Evolutionary conservation across 2,329 filamentous ascomycete genomes (phyloP).

Genomic region (Scopulariopsis brevicaulis): DNA sequence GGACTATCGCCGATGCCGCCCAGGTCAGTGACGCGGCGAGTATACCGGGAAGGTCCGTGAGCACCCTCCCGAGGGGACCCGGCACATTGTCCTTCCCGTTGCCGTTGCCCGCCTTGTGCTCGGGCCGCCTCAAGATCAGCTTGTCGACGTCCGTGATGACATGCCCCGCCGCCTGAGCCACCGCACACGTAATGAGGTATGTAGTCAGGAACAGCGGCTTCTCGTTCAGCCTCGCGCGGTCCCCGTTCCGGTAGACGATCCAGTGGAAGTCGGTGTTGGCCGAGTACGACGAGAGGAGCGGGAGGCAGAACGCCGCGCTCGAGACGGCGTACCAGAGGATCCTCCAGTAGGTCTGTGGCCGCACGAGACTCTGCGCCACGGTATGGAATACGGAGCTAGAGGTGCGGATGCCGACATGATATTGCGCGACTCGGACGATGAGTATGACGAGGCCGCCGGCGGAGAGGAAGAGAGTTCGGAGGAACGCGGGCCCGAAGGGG

Average conservation of each 20-base stretch:
- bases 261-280: slow-evolving; percentile 53
- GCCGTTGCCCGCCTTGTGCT: slow-evolving; percentile 8
- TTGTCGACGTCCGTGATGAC: slow-evolving; percentile 64
- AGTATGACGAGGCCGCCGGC: slow-evolving; percentile 66
- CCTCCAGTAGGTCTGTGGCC: slow-evolving; percentile 54
- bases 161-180: slow-evolving; percentile 59
- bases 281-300: slow-evolving; percentile 65
- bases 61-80: slow-evolving; percentile 20
- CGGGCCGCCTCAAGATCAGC: slow-evolving; percentile 26
- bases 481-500: slow-evolving; percentile 62
- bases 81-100: slow-evolving; percentile 3
- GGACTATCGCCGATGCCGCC: slow-evolving; percentile 24
- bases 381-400: slow-evolving; percentile 57
- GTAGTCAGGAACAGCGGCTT: slow-evolving; percentile 69
- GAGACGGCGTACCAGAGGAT: slow-evolving; percentile 68
- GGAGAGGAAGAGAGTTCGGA: slow-evolving; percentile 68
- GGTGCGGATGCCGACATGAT: slow-evolving; percentile 64
- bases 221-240: slow-evolving; percentile 74
- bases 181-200: slow-evolving; percentile 56
- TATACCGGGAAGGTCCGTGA: slow-evolving; percentile 26
- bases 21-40: slow-evolving; percentile 24
- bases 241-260: slow-evolving; percentile 60
- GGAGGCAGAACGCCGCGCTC: slow-evolving; percentile 66
- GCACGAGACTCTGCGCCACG: slow-evolving; percentile 45
- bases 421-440: slow-evolving; percentile 74